A percentile compares a stretch with the other conserved stretches of the same genome.
Evolutionary conservation across 257 asterid genomes (phyloP).

Genomic region (Marsdenia floribunda): DNA sequence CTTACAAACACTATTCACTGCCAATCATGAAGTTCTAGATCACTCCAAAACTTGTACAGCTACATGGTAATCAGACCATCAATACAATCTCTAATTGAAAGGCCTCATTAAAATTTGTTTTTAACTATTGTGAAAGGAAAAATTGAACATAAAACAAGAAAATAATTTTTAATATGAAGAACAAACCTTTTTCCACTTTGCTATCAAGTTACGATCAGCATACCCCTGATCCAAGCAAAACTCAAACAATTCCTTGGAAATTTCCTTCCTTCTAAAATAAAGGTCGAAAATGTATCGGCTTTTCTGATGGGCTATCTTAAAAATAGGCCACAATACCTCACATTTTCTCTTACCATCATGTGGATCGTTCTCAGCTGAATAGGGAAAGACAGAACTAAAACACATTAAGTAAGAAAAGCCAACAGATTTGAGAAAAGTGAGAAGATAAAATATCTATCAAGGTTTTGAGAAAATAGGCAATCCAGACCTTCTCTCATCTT

Average conservation of each 20-base stretch:
- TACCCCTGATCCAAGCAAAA: slow-evolving; percentile 95
- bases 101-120: background rate
- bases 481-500: slow-evolving; percentile 87
- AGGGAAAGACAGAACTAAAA: background rate
- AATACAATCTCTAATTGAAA: too few species aligned
- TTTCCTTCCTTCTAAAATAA: slow-evolving; percentile 70
- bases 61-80: background rate
- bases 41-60: background rate
- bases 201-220: slow-evolving; percentile 85
- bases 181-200: slow-evolving; percentile 84
- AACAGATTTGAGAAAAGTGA: background rate
- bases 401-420: background rate
- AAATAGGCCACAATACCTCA: slow-evolving; percentile 88
- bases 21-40: background rate
- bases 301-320: slow-evolving; percentile 89
- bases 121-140: background rate
- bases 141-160: background rate
- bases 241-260: slow-evolving; percentile 77
- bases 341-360: slow-evolving; percentile 84
- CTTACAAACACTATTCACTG: background rate
- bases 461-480: background rate
- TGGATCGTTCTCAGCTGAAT: slow-evolving; percentile 77
- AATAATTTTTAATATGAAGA: background rate
- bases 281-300: slow-evolving; percentile 82
- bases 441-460: background rate